phyloP scores from a whole-genome alignment of 2,329 filamentous ascomycete genomes.

The Penicillium hesseltinei region DNA sequence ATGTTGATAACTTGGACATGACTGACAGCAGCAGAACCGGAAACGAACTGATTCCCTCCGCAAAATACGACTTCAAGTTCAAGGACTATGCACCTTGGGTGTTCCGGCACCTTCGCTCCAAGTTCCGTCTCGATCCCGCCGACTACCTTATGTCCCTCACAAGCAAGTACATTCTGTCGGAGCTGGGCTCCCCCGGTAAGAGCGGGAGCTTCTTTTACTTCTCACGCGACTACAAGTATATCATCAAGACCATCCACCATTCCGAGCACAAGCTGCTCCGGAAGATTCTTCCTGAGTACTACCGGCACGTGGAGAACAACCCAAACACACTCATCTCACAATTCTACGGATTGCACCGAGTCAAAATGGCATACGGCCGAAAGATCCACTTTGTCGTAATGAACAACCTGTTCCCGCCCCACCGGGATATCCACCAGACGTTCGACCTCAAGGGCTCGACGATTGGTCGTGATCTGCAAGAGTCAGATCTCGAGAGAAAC shows the following conservation, averaged over 20 bases:
- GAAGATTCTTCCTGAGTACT: conserved; percentile 74
- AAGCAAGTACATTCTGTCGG: conserved; percentile 97
- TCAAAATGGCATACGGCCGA: conserved; percentile 96
- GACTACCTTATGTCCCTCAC: conserved; percentile 98
- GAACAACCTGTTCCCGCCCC: conserved; percentile 98
- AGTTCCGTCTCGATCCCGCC: conserved; percentile 89
- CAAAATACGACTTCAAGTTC: conserved; percentile 99
- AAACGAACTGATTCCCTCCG: conserved; percentile 94
- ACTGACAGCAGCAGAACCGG: conserved; percentile 66
- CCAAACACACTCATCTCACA: conserved; percentile 96
- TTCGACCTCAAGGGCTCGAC: conserved; percentile 98
- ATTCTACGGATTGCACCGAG: conserved; percentile 94
- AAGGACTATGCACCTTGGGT: conserved; percentile 99
- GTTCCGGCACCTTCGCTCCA: conserved; percentile 83
- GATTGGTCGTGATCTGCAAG: conserved; percentile 84
- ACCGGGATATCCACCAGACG: conserved; percentile 94
- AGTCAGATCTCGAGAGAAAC: conserved; percentile 83
- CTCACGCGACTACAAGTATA: conserved; percentile 98
- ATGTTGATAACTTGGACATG: background rate
- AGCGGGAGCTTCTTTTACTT: conserved; percentile 99
- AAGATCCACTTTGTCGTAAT: conserved; percentile 99
- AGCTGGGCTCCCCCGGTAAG: conserved; percentile 94
- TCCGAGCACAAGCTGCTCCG: conserved; percentile 62
- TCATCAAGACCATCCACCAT: conserved; percentile 99
- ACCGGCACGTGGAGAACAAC: conserved; percentile 86